Conservation (phyloP, 2,329 filamentous ascomycete genomes). For the Xylariales sp. region DNA sequence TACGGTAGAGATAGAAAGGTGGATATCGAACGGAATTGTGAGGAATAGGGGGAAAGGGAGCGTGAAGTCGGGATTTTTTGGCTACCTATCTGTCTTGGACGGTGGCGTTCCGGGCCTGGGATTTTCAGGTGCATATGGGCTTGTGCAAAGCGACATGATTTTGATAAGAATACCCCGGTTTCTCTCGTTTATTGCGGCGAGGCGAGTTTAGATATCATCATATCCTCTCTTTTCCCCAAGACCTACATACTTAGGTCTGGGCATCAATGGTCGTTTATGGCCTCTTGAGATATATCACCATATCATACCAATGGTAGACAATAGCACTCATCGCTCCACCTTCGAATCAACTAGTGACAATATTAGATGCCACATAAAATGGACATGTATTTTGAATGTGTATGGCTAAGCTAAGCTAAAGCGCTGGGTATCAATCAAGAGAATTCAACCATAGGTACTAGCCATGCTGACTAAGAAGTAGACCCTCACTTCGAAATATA, state of each 20-base stretch:
- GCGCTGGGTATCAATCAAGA: conserved; percentile 1
- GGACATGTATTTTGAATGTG: not conserved
- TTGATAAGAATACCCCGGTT: conserved; percentile 33
- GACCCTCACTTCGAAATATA: not conserved
- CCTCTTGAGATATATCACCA: conserved; percentile 4
- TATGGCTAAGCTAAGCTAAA: not conserved
- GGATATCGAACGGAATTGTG: not conserved
- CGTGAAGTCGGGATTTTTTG: not conserved
- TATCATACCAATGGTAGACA: conserved; percentile 8
- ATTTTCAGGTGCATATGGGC: conserved; percentile 17
- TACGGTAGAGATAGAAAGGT: too few species aligned
- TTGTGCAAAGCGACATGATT: conserved; percentile 31
- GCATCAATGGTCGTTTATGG: conserved; percentile 9
- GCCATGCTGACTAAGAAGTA: not conserved
- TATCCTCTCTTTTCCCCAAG: conserved; percentile 16
- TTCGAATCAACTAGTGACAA: not conserved
- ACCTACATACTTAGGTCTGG: not conserved
- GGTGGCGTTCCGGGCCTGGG: conserved; percentile 24
- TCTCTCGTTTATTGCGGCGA: conserved; percentile 34
- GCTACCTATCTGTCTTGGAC: conserved; percentile 2
- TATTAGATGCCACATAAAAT: not conserved
- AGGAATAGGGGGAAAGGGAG: not conserved
- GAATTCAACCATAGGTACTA: not conserved
- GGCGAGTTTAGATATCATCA: conserved; percentile 22
- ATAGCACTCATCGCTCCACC: not conserved